A percentile compares a stretch with the other conserved stretches of the same genome.
phyloP scores from a whole-genome alignment of 257 asterid genomes.

The Prunella vulgaris region DNA sequence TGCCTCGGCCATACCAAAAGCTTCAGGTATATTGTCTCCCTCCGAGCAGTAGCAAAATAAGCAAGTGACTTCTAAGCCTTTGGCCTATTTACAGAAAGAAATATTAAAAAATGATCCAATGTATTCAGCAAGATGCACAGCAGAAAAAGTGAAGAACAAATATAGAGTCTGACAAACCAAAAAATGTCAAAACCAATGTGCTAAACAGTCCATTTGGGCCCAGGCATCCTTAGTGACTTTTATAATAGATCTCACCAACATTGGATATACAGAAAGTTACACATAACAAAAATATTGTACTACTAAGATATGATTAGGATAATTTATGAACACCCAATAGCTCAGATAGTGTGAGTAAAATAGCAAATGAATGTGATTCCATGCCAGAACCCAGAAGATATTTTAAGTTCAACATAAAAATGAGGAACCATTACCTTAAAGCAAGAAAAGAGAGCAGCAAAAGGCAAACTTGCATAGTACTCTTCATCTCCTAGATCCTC shows the following conservation, averaged over 20 bases:
- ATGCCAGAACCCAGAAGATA: slow-evolving; percentile 3
- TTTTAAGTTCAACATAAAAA: slow-evolving; percentile 1
- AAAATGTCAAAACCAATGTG: not conserved
- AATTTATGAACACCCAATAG: not conserved
- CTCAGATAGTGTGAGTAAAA: slow-evolving; percentile 7
- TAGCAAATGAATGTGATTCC: slow-evolving; percentile 11
- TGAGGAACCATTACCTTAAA: slow-evolving; percentile 58
- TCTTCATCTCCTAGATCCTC: slow-evolving; percentile 89
- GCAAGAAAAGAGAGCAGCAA: slow-evolving; percentile 90
- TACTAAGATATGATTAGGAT: not conserved
- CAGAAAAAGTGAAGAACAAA: not conserved
- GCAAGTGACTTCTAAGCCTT: slow-evolving; percentile 87
- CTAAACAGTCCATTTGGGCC: not conserved
- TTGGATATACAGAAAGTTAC: not conserved
- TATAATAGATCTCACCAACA: not conserved
- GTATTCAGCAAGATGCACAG: not conserved
- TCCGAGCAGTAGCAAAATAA: slow-evolving; percentile 92
- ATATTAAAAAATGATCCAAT: not conserved
- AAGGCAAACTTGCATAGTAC: slow-evolving; percentile 87
- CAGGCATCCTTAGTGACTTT: not conserved
- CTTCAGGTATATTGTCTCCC: slow-evolving; percentile 93
- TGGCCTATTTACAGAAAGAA: slow-evolving; percentile 45
- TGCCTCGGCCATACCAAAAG: slow-evolving; percentile 85
- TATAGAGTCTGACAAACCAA: not conserved
- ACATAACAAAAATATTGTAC: not conserved